Evolutionary conservation across 2,329 filamentous ascomycete genomes (phyloP), one percentile per base, ranked within the genome.

Genomic region (Chaetomium olivaceum): DNA sequence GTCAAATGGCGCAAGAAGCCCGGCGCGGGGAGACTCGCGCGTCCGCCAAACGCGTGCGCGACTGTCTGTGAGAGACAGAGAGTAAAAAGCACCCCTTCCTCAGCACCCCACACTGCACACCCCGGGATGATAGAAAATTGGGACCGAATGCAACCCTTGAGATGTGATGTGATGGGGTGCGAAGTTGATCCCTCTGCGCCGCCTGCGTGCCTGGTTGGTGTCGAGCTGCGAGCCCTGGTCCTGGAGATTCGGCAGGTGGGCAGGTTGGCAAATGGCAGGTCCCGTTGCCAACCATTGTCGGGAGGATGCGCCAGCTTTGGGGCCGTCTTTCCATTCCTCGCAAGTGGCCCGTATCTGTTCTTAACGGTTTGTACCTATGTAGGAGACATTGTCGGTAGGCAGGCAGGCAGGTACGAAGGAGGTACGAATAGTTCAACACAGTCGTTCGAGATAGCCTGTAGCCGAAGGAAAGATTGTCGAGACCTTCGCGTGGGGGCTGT

Each of bases 101-200:
- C 46, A 29, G 19, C 36, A 39, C 55, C 59, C 60, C 60, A 62
- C 51, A 48, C 52, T 54, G 6, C 31, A n/a, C 25, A 8, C 16
- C 16, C 25, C 51, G 14, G 23, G 25, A 54, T 57, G 54, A 29
- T 52, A 16, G 59, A 16, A 65, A 66, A 63, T 56, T 62, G 50
- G 58, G 21, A 58, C 62, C 61, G 27, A 69, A 67, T 69, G 68
- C 66, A 56, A 69, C 63, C 61, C 56, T 29, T 43, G 43, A 51
- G 58, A 56, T 64, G 66, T 64, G 68, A 68, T 63, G 68, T 67
- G 67, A 66, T 61, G 61, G 58, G 50, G 46, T 19, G 31, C 19
- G 31, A 43, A 51, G 29, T 39, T 50, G 46, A 60, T 62, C 50
- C 29, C 62, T 64, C 65, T 31, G 58, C 65, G 67, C 65, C 61